Evolutionary conservation across 192 early-diverging fungal genomes (phyloP).

Genomic region (Gaertneriomyces sp.): DNA sequence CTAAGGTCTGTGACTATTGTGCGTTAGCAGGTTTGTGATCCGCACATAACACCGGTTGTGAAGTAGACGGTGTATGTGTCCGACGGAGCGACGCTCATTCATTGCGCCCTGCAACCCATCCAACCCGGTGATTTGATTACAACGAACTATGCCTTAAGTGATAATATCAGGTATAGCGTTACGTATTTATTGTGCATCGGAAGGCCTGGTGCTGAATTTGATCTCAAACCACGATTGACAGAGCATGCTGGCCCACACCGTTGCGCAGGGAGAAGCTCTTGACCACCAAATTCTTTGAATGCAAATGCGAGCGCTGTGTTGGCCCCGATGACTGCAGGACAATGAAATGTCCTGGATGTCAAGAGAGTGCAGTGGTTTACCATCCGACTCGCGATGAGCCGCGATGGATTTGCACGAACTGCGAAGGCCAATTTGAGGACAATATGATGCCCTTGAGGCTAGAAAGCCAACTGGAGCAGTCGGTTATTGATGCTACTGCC

Average conservation of each 20-base stretch:
- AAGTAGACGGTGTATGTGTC: conserved; percentile 16
- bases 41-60: not conserved
- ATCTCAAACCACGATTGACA: not conserved
- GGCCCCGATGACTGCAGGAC: conserved; percentile 7
- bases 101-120: conserved; percentile 22
- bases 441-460: not conserved
- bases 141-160: conserved; percentile 22
- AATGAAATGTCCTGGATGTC: conserved; percentile 14
- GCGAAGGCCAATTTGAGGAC: not conserved
- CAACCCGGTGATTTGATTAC: conserved; percentile 19
- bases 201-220: not conserved
- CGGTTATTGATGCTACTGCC: conserved; percentile 15
- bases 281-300: conserved; percentile 23
- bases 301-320: conserved; percentile 19
- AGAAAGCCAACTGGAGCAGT: conserved; percentile 7
- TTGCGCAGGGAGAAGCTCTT: conserved; percentile 11
- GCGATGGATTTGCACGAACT: not conserved
- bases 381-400: not conserved
- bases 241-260: conserved; percentile 19
- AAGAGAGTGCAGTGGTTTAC: not conserved
- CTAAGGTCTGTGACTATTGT: conserved; percentile 5
- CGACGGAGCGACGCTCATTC: conserved; percentile 7
- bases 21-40: not conserved
- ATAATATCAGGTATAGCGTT: conserved; percentile 10
- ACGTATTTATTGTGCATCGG: not conserved